Evolutionary conservation across 2,329 filamentous ascomycete species (phyloP), one percentile per base, ranked within the genome.

Genomic region (Penicillium oxalicum): DNA sequence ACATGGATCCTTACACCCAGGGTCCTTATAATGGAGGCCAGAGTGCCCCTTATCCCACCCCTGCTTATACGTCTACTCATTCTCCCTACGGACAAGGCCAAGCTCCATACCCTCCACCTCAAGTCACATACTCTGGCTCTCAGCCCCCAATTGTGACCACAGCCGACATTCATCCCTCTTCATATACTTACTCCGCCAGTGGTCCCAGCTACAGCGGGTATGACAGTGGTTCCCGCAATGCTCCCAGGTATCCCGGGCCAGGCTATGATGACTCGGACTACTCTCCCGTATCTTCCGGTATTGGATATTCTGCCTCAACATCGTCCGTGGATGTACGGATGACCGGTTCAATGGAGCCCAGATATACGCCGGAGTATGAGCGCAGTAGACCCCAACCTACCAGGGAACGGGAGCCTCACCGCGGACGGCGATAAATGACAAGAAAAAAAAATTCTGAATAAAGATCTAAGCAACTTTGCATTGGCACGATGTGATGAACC

Each of bases 211-310:
- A 68, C 60, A 60, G 56, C 44, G 61, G 56, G 44, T 71, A 69
- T 56, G 64, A 70, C 40, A 52, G 50, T 44, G 57, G 57, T 57
- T 61, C 65, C 55, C 62, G 66, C 62, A 66, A 68, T 61, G 68
- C 68, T 52, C 70, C 70, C 48, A 67, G 70, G 34, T 72, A 71
- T 53, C 55, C 69, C 42, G 70, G 69, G 40, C 66, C 68, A 49
- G 65, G 64, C 52, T 71, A 71, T 66, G 69, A 73, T 50, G 68
- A 72, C 40, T 51, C 63, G 51, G 70, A 73, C 33, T 72, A 71
- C 56, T 64, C 69, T 53, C 65, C 67, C 38, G 66, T 66, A 48
- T 67, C 69, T 38, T 63, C 69, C 47, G 66, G 67, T 57, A 71
- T 70, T 54, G 56, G 62, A 43, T 72, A 72, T 56, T 67, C 70